A percentile compares a stretch with the other conserved stretches of the same genome.
Conservation (phyloP, 768 basidiomycete species). For the Strobilomyces dryophilus region DNA sequence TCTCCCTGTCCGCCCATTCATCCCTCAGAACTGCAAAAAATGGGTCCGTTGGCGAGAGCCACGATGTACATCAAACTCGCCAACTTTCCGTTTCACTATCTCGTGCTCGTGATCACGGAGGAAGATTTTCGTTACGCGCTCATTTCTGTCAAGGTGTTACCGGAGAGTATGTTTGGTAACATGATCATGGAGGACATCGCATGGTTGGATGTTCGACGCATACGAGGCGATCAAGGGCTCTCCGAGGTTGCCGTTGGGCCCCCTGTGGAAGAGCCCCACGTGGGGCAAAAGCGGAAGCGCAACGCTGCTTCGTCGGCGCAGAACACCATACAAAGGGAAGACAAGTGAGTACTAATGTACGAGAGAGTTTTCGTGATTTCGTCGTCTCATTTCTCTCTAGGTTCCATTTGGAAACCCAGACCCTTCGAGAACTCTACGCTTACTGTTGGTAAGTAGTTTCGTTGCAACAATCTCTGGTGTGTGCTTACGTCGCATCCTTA, state of each 20-base stretch:
- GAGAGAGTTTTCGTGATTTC: neutral
- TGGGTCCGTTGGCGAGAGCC: slow-evolving; percentile 60
- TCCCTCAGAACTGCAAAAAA: slow-evolving; percentile 58
- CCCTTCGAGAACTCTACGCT: slow-evolving; percentile 76
- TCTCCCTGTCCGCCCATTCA: neutral
- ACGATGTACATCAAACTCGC: slow-evolving; percentile 73
- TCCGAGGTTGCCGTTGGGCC: slow-evolving; percentile 11
- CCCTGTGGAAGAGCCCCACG: slow-evolving; percentile 15
- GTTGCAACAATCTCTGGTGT: neutral
- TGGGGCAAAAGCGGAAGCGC: slow-evolving; percentile 31
- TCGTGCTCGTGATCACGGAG: slow-evolving; percentile 79
- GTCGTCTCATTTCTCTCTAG: slow-evolving; percentile 12
- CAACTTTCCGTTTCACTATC: slow-evolving; percentile 76
- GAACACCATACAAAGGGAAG: slow-evolving; percentile 19
- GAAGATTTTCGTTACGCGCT: slow-evolving; percentile 78
- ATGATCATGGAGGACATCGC: slow-evolving; percentile 75
- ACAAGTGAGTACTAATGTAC: slow-evolving; percentile 21
- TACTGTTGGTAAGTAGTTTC: slow-evolving; percentile 72
- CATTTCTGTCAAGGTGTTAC: slow-evolving; percentile 57
- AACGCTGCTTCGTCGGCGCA: slow-evolving; percentile 5
- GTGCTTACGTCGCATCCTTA: slow-evolving; percentile 24
- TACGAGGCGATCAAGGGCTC: slow-evolving; percentile 44
- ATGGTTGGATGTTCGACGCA: slow-evolving; percentile 71
- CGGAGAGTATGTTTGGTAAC: slow-evolving; percentile 52
- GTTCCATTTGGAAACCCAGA: slow-evolving; percentile 70